Evolutionary conservation across 169 alveolate species (phyloP), one percentile per base, ranked within the genome.

Genomic region (Plasmodium inui): DNA sequence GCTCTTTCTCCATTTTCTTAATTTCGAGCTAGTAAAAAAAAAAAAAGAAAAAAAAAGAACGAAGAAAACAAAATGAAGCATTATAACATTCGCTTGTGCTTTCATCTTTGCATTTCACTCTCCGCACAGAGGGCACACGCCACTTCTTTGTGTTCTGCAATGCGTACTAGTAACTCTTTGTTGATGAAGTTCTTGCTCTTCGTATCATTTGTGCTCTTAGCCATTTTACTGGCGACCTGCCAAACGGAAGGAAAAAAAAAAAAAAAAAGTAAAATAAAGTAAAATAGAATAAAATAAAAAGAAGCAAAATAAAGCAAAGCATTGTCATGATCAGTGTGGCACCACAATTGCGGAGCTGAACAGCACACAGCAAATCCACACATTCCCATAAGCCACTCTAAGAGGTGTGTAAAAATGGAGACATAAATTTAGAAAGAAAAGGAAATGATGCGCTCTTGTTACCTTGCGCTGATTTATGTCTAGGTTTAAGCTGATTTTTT

Each of bases 1-100:
- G 80, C 57, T 67, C 93, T 22, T 72, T 74, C 67, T 85, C 93
- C 84, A 85, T 85, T 85, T 85, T 85, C 53, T 85, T 72, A 76
- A 85, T 85, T 85, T 76, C 93, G 72, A 73, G 78, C 93, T 85
- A 74, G 22, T 19, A 0, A 10, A 28, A 76, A 74, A 53, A 46
- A 74, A 30, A 19, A 41, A 41, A 28, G n/a, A 57, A 61, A 57
- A 34, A 82, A 30, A 82, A 14, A 19, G 26, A 80, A 80, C 1
- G 32, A n/a, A 67, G 90, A 30, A 55, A 3, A 46, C 67, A 53
- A 19, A 81, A 3, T n/a, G 30, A 22, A 53, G 22, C n/a, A 8
- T 57, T 4, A 8, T 39, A 55, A 6, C 44, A 82, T 57, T 53
- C 41, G 37, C 22, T 50, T 82, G 37, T 82, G 9, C 70, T 28